Conservation (phyloP, 2,329 filamentous ascomycete species). For the Phialocephala sp. region DNA sequence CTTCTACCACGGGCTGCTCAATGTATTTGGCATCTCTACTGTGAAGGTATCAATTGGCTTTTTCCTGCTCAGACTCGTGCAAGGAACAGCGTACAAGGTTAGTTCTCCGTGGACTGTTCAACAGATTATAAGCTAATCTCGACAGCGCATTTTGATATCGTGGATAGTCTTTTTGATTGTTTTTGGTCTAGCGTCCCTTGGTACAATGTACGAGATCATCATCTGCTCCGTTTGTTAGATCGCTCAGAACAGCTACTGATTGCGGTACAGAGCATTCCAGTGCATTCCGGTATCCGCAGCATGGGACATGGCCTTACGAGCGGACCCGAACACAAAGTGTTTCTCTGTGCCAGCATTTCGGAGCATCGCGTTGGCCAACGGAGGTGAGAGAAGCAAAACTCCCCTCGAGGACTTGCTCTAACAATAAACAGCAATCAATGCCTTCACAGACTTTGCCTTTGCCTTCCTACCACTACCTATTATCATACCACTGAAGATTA, state of each 20-base stretch:
- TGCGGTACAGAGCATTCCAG: constrained; percentile 47
- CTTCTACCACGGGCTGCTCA: constrained; percentile 49
- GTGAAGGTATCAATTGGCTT: constrained; percentile 33
- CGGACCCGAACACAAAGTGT: constrained; percentile 46
- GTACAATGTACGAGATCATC: constrained; percentile 10
- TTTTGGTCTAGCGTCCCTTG: constrained; percentile 13
- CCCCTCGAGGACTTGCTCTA: not conserved
- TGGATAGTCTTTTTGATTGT: constrained; percentile 16
- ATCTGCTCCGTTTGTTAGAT: not conserved
- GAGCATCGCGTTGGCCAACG: constrained; percentile 53
- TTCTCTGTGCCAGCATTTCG: constrained; percentile 47
- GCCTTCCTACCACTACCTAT: constrained; percentile 50
- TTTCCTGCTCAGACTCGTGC: constrained; percentile 38
- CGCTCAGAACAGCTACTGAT: not conserved
- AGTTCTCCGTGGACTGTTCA: constrained; percentile 47
- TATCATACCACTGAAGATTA: constrained; percentile 49
- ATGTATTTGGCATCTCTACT: constrained; percentile 49
- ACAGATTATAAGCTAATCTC: constrained; percentile 31
- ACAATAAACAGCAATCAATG: constrained; percentile 32
- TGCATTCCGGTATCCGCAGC: constrained; percentile 53
- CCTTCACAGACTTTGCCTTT: constrained; percentile 41
- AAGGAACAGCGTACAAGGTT: constrained; percentile 46
- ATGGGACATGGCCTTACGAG: constrained; percentile 47
- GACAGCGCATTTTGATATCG: constrained; percentile 10
- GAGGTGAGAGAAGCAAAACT: constrained; percentile 39